These are phyloP conservation scores for Suillus alpinus DNA, from an alignment of 768 basidiomycete genomes.

Conservation along the genomic window DNA sequence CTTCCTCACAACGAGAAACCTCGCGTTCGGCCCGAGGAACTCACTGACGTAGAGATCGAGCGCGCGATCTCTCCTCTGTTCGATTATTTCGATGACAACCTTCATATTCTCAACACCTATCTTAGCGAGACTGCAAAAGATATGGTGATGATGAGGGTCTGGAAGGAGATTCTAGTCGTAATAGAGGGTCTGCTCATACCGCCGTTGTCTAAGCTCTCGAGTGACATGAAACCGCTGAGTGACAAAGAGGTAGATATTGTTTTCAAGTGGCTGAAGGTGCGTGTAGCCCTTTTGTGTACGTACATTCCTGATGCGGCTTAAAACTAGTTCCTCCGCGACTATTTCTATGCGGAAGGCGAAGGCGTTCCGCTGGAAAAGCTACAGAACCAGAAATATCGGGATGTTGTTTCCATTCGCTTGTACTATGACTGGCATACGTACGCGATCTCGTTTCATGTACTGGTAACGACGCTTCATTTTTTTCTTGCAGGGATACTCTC, in stretches of 20 bases:
- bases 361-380: constrained; percentile 82
- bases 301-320: background rate
- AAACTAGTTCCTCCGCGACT: constrained; percentile 83
- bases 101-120: constrained; percentile 87
- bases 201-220: constrained; percentile 78
- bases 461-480: constrained; percentile 8
- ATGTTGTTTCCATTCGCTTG: constrained; percentile 82
- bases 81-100: constrained; percentile 94
- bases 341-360: constrained; percentile 93
- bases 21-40: constrained; percentile 71
- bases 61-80: constrained; percentile 87
- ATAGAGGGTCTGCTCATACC: constrained; percentile 90
- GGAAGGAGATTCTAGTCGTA: constrained; percentile 91
- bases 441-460: constrained; percentile 24
- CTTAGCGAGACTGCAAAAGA: constrained; percentile 83
- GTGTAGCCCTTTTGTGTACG: constrained; percentile 6
- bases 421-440: constrained; percentile 98
- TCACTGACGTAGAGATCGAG: constrained; percentile 94
- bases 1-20: constrained; percentile 74
- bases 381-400: constrained; percentile 94
- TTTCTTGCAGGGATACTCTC: constrained; percentile 57
- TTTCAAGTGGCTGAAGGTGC: constrained; percentile 96
- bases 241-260: constrained; percentile 98
- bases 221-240: constrained; percentile 87
- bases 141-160: constrained; percentile 88